Conservation (phyloP, 2,329 filamentous ascomycete genomes). For the Scleromitrula shiraiana region DNA sequence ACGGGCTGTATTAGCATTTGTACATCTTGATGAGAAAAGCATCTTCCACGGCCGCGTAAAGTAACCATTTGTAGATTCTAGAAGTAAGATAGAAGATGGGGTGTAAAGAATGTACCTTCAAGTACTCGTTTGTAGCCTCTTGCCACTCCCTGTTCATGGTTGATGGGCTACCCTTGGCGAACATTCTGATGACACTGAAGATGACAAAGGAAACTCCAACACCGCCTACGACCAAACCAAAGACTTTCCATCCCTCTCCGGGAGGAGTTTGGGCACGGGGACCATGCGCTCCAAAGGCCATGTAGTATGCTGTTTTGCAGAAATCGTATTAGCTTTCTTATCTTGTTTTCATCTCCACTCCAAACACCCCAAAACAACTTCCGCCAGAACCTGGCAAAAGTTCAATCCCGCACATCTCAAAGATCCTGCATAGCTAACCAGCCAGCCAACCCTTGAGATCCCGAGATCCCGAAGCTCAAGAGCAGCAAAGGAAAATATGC, state of each 20-base stretch:
- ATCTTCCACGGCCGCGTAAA: background rate
- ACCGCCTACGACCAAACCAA: conserved; percentile 63
- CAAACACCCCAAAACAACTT: background rate
- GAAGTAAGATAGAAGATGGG: background rate
- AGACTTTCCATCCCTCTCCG: conserved; percentile 74
- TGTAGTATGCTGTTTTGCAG: conserved; percentile 77
- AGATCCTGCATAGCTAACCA: too few species aligned
- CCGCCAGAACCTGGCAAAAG: background rate
- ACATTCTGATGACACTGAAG: conserved; percentile 64
- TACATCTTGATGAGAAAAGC: background rate
- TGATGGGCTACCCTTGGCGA: conserved; percentile 64
- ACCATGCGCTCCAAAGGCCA: conserved; percentile 94
- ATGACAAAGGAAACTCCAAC: conserved; percentile 58
- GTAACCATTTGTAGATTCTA: background rate
- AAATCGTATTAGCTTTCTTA: background rate
- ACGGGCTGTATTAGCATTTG: conserved; percentile 5
- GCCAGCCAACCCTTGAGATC: background rate
- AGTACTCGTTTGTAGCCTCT: conserved; percentile 87
- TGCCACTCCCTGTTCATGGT: conserved; percentile 98
- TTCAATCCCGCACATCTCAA: too few species aligned
- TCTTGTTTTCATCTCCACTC: background rate
- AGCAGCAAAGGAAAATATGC: background rate
- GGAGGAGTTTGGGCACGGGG: conserved; percentile 77
- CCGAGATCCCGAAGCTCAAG: too few species aligned
- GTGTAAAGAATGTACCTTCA: conserved; percentile 58